Base-by-base conservation (phyloP, 192 early-diverging fungal genomes). In the Spinellus fusiger region DNA sequence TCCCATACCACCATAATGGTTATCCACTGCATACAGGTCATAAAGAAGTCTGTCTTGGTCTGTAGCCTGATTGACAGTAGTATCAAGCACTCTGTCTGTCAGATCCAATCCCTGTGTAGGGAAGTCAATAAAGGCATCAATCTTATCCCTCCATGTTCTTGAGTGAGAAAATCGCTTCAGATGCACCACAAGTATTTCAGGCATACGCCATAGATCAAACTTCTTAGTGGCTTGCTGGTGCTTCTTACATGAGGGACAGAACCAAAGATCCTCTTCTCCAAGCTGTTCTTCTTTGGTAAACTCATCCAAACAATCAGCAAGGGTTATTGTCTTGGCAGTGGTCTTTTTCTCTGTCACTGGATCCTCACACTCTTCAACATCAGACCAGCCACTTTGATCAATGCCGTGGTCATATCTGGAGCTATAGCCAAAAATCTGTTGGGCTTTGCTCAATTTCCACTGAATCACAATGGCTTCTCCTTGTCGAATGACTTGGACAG, bases 131-230 rank as follows among this genome's bases (percentile, higher is more conserved):
- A 78, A 62, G 4, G 73, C 77, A 49, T 88, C 89, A 48, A 91
- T 81, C 63, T 93, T 93, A 55, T 88, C 85, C 58, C 85, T 77
- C 59, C 62, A 75, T 15, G 79, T 79, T 22, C 84, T 73, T 22
- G 78, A 76, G 46, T 87, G 78, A 29, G 84, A 81, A 69, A 93
- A 93, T 27, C 91, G 78, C 66, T 93, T 93, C 32, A 93, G 74
- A 59, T 91, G 89, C 58, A 93, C 84, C 5, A 93, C 86, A n/a
- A 91, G 68, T 44, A 87, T 80, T 67, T 89, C 87, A 6, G 91
- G 89, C 51, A 86, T 73, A 13, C 77, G 80, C 86, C 88, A 93
- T 37, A 93, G 66, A 53, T 91, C 89, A 18, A 93, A 76, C 61
- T 88, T 87, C 68, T 93, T 93, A 54, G 84, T 89, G 12, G 84